Evolutionary conservation across 495 filamentous ascomycete genomes (phyloP).

Genomic region (Choiromyces venosus): DNA sequence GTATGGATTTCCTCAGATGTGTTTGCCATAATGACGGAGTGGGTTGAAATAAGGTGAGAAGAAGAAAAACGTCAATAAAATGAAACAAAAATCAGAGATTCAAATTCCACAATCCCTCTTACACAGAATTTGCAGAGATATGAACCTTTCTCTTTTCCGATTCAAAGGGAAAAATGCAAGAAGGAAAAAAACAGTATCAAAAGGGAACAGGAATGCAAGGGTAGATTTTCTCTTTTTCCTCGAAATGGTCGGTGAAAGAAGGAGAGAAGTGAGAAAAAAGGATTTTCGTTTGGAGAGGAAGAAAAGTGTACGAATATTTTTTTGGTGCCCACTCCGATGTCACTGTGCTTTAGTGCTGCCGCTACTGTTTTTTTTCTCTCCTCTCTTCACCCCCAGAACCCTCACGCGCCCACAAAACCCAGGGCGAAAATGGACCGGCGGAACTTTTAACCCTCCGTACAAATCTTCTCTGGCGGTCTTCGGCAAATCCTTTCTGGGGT

Average conservation of each 20-base stretch:
- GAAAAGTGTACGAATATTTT: neutral
- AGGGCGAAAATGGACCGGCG: neutral
- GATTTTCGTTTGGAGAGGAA: neutral
- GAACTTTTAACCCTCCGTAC: neutral
- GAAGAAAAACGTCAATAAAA: neutral
- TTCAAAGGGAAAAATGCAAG: neutral
- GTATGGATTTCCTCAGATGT: conserved; percentile 44
- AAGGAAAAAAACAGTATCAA: neutral
- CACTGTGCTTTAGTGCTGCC: neutral
- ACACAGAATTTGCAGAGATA: neutral
- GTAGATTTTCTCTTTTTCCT: conserved; percentile 10
- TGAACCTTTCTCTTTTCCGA: neutral
- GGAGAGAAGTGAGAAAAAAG: neutral
- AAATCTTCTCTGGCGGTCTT: neutral
- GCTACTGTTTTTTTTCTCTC: neutral
- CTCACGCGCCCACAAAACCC: neutral
- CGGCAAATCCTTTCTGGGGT: neutral
- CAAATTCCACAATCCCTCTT: neutral
- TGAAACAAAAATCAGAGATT: neutral
- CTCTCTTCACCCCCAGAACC: neutral
- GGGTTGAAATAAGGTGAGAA: conserved; percentile 1
- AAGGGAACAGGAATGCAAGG: neutral
- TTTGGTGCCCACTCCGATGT: neutral
- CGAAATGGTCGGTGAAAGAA: neutral
- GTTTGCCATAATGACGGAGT: conserved; percentile 32